Evolutionary conservation across 805 yeast species (phyloP), one percentile per base, ranked within the genome.

Genomic region (Pichia rugopelliculosa): DNA sequence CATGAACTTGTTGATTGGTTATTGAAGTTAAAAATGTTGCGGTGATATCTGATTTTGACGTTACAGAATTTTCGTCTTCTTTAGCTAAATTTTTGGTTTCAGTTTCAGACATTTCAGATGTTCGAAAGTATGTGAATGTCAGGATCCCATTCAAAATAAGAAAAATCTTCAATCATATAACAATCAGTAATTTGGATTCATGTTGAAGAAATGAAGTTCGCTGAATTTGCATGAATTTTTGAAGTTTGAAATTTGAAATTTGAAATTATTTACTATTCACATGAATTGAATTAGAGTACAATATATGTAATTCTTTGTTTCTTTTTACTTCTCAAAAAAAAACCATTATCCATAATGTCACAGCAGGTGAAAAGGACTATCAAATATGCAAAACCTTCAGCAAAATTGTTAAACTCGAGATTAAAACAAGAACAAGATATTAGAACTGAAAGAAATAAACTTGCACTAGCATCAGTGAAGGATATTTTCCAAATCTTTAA

Each of bases 1-100:
- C 96, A 36, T 82, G 69, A 21, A 93, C 97, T 17, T 77, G 70
- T 44, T 82, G 76, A 41, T 96, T 95, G 23, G 85, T 82, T 49
- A 93, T 83, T 42, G 80, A 82, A 25, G 87, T 73, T 33, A 93
- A 73, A 61, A 93, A 93, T 41, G 77, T 41, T 9, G 53, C 53
- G 6, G 51, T 48, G 18, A 48, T 48, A 30, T 48, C 50, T 23
- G 46, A 15, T 4, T 47, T 24, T n/a, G 48, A 30, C 6, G 34
- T 9, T 4, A 18, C 20, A 22, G 34, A 24, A 13, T 22, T 33
- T 20, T 25, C 24, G 13, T 12, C 30, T 36, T 41, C 22, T 24
- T 26, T 8, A 26, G 27, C 4, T 25, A 17, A 4, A n/a, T 36
- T 8, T 6, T 17, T 10, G 7, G 34, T 30, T 30, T 17, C 15